Base-by-base conservation (phyloP, 2,329 filamentous ascomycete genomes). In the Colletotrichum sp. region DNA sequence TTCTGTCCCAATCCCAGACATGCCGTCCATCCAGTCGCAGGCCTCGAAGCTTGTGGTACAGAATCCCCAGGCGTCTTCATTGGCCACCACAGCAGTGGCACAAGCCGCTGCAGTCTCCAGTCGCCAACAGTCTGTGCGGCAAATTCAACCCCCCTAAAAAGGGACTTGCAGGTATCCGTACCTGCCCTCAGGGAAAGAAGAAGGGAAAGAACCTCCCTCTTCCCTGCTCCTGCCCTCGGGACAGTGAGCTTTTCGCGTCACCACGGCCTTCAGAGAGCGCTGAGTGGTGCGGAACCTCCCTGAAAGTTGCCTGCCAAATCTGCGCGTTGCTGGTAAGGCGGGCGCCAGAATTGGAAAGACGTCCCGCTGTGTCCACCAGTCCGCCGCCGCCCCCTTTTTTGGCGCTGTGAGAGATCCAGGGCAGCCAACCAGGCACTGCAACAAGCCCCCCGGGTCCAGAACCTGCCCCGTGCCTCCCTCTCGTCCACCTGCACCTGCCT, bases 21-120 rank as follows among this genome's bases (percentile, higher is more conserved):
- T 18, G 16, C 55, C 34, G 67, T 61, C 68, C 62, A 67, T 56
- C 73, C 73, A 67, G 70, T 76, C 70, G 74, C 74, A 70, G 74
- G 70, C 43, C 43, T 64, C 56, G 27, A 48, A 71, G 74, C 62
- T 65, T 76, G 70, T 55, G 18, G 39, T 52, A 62, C 48, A 55
- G 34, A 71, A 64, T 64, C n/a, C 16, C 39, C 15, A 28, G 67
- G 36, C 16, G 27, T 27, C 30, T 27, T 62, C 7, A 69, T 69
- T 75, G 64, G 73, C 27, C 39, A 18, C 15, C 56, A 32, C 8
- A 16, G 25, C 32, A 64, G 32, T 27, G 52, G 34, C 70, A 69
- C 28, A 73, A 65, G 58, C 70, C 73, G 58, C 70, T 75, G 32
- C 28, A 68, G 70, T 69, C 64, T 75, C 43, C 48, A 27, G 13